phyloP scores from a whole-genome alignment of 2,329 filamentous ascomycete genomes.

The Aspergillus sergii region DNA sequence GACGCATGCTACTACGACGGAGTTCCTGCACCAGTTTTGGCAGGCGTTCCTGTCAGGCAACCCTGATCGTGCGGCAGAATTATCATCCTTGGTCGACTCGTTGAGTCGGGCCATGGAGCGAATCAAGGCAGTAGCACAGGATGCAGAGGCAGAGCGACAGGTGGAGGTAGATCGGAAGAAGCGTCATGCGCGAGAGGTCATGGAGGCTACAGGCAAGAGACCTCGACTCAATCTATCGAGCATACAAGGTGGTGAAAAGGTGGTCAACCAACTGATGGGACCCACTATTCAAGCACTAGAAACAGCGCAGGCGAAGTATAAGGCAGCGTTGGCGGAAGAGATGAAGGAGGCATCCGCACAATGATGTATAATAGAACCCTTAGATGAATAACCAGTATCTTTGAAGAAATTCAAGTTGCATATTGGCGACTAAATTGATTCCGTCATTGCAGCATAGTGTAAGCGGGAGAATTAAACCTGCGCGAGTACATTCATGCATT shows the following conservation, averaged over 20 bases:
- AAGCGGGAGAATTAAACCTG: not conserved
- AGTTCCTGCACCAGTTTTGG: slow-evolving; percentile 99
- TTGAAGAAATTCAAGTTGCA: not conserved
- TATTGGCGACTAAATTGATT: too few relatives aligned
- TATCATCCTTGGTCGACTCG: slow-evolving; percentile 80
- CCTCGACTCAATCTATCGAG: slow-evolving; percentile 66
- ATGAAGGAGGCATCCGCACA: slow-evolving; percentile 35
- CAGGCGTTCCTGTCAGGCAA: slow-evolving; percentile 87
- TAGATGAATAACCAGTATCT: slow-evolving; percentile 11
- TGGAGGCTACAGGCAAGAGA: slow-evolving; percentile 73
- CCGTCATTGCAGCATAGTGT: not conserved
- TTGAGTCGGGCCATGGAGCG: slow-evolving; percentile 75
- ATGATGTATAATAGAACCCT: slow-evolving; percentile 17
- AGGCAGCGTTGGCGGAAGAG: slow-evolving; percentile 68
- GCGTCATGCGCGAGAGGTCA: slow-evolving; percentile 70
- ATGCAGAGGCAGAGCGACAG: slow-evolving; percentile 75
- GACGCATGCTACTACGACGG: slow-evolving; percentile 89
- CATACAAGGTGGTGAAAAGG: slow-evolving; percentile 73
- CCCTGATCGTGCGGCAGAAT: slow-evolving; percentile 74
- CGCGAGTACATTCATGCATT: not conserved
- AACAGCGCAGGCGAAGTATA: slow-evolving; percentile 71
- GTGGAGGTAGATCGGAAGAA: slow-evolving; percentile 68
- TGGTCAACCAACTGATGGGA: slow-evolving; percentile 74
- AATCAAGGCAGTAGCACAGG: slow-evolving; percentile 76
- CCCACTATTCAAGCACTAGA: slow-evolving; percentile 72